A percentile compares a stretch with the other conserved stretches of the same genome.
Conservation (phyloP, 306 rosid species). For the Vigna radiata region DNA sequence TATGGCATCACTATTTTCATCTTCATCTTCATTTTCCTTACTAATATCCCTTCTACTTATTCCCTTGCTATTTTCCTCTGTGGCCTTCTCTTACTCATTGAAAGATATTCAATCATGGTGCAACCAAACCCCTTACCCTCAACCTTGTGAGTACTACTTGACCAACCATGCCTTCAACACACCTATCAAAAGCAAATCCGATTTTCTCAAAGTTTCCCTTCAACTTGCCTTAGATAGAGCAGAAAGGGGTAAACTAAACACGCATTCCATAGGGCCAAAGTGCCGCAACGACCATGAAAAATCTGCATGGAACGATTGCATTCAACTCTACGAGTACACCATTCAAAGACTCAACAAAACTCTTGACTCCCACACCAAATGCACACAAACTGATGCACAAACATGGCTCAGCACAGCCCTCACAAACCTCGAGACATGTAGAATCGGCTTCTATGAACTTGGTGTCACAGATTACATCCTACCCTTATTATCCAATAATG, state of each 20-base stretch:
- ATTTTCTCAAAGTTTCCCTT: slow-evolving; percentile 62
- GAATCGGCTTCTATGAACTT: slow-evolving; percentile 62
- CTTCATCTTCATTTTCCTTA: slow-evolving; percentile 10
- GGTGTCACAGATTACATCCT: slow-evolving; percentile 50
- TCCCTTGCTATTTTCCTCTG: slow-evolving; percentile 42
- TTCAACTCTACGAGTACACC: slow-evolving; percentile 66
- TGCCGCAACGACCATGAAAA: slow-evolving; percentile 52
- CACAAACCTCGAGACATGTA: slow-evolving; percentile 82
- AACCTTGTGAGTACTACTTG: slow-evolving; percentile 70
- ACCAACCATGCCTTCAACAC: slow-evolving; percentile 38
- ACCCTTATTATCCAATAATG: slow-evolving; percentile 67
- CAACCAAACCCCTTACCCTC: slow-evolving; percentile 81
- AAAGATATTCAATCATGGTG: slow-evolving; percentile 69
- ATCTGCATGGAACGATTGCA: slow-evolving; percentile 77
- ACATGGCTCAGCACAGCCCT: slow-evolving; percentile 83
- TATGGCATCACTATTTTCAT: slow-evolving; percentile 39
- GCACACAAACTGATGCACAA: slow-evolving; percentile 60
- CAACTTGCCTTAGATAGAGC: slow-evolving; percentile 62
- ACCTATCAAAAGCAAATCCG: slow-evolving; percentile 63
- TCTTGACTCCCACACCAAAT: slow-evolving; percentile 27
- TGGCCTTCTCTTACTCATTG: slow-evolving; percentile 32
- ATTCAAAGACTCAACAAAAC: slow-evolving; percentile 61
- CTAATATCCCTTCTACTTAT: slow-evolving; percentile 33
- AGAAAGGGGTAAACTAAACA: slow-evolving; percentile 45
- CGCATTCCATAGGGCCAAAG: slow-evolving; percentile 56